These are phyloP conservation scores for Starmerella vaccinii DNA, from an alignment of 805 yeast genomes.

Conservation along the genomic window DNA sequence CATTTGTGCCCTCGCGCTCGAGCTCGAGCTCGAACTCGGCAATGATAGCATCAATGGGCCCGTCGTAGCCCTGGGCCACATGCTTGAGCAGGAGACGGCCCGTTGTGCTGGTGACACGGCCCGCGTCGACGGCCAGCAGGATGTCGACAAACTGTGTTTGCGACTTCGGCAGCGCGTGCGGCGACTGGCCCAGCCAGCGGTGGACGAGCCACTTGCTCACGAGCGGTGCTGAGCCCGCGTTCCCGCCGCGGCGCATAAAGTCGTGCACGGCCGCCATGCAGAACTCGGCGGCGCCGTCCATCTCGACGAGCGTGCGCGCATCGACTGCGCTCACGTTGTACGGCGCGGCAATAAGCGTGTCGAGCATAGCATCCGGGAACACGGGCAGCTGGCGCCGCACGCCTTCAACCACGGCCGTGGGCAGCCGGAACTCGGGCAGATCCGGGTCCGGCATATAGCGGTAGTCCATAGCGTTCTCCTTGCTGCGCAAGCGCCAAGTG, in stretches of 20 bases:
- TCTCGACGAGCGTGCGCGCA: constrained; percentile 55
- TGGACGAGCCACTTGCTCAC: constrained; percentile 76
- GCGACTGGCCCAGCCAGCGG: constrained; percentile 61
- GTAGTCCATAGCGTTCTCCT: constrained; percentile 77
- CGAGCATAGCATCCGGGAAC: constrained; percentile 52
- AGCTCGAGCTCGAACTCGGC: constrained; percentile 39
- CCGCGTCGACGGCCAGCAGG: constrained; percentile 39
- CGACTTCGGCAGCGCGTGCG: constrained; percentile 39
- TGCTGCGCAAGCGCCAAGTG: constrained; percentile 59
- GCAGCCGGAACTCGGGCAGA: constrained; percentile 49
- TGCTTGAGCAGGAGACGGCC: constrained; percentile 59
- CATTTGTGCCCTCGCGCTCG: no score
- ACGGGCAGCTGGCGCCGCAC: constrained; percentile 38
- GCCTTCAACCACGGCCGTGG: constrained; percentile 35
- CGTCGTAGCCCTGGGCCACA: constrained; percentile 29
- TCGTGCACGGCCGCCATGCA: constrained; percentile 35
- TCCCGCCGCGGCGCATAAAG: constrained; percentile 23
- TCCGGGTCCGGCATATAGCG: constrained; percentile 94
- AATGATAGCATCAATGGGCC: constrained; percentile 38
- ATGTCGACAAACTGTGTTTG: constrained; percentile 45
- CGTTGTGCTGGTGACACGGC: constrained; percentile 51
- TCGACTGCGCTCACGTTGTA: constrained; percentile 57
- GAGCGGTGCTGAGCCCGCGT: constrained; percentile 30
- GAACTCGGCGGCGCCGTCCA: constrained; percentile 32
- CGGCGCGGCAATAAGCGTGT: constrained; percentile 39